Base-by-base conservation (phyloP, 495 filamentous ascomycete genomes). In the Tuber magnatum region DNA sequence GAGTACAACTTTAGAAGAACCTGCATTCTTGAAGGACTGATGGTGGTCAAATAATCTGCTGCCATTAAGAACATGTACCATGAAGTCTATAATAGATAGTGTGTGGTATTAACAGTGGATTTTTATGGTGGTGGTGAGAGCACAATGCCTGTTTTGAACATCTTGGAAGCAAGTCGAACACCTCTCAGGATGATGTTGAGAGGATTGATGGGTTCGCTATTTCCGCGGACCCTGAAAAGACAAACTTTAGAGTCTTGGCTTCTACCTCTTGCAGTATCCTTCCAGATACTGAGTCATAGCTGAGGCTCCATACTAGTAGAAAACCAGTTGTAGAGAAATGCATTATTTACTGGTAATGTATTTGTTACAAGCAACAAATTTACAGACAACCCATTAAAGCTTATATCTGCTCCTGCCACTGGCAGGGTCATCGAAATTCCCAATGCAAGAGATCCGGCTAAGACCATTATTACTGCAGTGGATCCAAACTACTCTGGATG, bases 1-100 rank as follows among this genome's bases (percentile, higher is more conserved):
- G 94, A 87, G 78, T 94, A 97, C 84, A 94, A 99, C 84, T 94
- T 97, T 73, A 93, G 92, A 68, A 88, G 95, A 74, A 94, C 92
- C 14, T 97, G 93, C 86, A 97, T 99, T 84, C 86, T 98, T 72
- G 95, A 99, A 83, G 95, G 94, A n/a, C 95, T 94, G 7, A 94
- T 94, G 86, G 93, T 94, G 51, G 94, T 88, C 72, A 94, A 91
- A 82, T 97, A 96, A 85, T 94, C 94, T 0, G 94, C 88, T 46
- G 86, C 97, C 81, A 91, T 94, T 83, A 92, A 97, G 40, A 98
- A 98, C 73, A 87, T 97, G n/a, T n/a, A n/a, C 3, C 92, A 97
- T 79, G 89, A 90, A 76, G 91, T 98, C 73, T 94, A 98, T 85
- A 83, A 93, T 46, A 89, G 88, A 46, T 94, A 98, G 81, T 97